Evolutionary conservation across 371 early-diverging fungal genomes (phyloP).

Genomic region (Conidiobolus incongruus): DNA sequence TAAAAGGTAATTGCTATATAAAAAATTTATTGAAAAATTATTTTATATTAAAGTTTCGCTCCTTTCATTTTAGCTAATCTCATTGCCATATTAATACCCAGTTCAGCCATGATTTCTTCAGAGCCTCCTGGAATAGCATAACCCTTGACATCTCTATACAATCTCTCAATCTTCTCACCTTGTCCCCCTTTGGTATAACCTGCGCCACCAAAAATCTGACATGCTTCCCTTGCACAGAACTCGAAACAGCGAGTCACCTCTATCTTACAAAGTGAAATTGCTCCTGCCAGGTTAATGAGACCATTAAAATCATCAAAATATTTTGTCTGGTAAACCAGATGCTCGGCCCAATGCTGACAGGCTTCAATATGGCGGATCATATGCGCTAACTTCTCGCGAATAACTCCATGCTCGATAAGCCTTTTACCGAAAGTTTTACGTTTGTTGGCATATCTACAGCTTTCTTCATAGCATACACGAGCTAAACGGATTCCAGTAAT

Average conservation of each 20-base stretch:
- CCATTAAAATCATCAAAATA: slow-evolving; percentile 36
- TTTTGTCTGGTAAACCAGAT: slow-evolving; percentile 32
- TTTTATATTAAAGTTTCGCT: slow-evolving; percentile 9
- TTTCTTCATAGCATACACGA: slow-evolving; percentile 68
- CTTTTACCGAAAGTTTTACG: too few species aligned
- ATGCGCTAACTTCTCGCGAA: too few species aligned
- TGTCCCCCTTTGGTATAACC: slow-evolving; percentile 57
- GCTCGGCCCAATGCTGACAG: slow-evolving; percentile 67
- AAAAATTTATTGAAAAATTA: too few species aligned
- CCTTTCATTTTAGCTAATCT: slow-evolving; percentile 44
- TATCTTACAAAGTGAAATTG: slow-evolving; percentile 69
- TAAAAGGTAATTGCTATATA: too few species aligned
- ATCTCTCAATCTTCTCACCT: slow-evolving; percentile 64
- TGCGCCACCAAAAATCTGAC: slow-evolving; percentile 80
- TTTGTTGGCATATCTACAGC: slow-evolving; percentile 68
- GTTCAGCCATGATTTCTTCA: slow-evolving; percentile 60
- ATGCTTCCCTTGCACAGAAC: slow-evolving; percentile 69
- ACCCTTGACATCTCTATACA: slow-evolving; percentile 85
- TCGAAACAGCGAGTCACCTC: slow-evolving; percentile 70
- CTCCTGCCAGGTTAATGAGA: slow-evolving; percentile 54
- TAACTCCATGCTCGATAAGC: too few species aligned
- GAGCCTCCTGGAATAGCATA: slow-evolving; percentile 80
- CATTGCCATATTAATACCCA: slow-evolving; percentile 52
- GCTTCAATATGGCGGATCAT: slow-evolving; percentile 80
- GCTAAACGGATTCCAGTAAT: slow-evolving; percentile 68